Base-by-base conservation (phyloP, 2,329 filamentous ascomycete genomes). In the Pleurostoma richardsiae region DNA sequence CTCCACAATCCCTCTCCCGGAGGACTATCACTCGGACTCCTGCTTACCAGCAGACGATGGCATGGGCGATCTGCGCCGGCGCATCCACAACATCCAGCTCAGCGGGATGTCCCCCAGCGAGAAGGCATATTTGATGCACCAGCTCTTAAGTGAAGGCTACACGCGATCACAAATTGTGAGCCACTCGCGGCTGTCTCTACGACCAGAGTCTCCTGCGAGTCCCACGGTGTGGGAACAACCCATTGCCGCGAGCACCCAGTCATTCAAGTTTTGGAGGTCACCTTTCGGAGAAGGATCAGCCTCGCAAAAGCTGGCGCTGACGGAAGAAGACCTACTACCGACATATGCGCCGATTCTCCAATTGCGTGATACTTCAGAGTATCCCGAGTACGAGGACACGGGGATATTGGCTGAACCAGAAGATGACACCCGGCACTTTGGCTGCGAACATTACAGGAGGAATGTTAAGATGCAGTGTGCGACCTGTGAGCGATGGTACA, bases 401-500 rank as follows among this genome's bases (percentile, higher is more conserved):
- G 19, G 19, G 19, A 19, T 19, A 19, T 19, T 19, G 19, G 19
- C 19, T 19, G 19, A 19, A 19, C 19, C 19, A 11, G 53, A 55
- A 6, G 43, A 47, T 10, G 50, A 42, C 5, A 68, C 72, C 27
- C 72, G 68, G 3, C 70, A 74, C 30, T 69, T 96, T 4, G 94
- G 94, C 1, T 99, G 94, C 64, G 76, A 85, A 57, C 94, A 99
- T 67, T 99, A 99, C 65, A 89, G 88, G 60, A 83, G 94, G 53
- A 97, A 97, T 57, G 90, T 99, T 56, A 97, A 97, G 66, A 72
- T 97, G 31, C 91, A 99, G 68, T 99, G 94, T 65, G 89, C 82
- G 54, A 85, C 87, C 29, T 99, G 94, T 68, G 81, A 85, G 56
- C 85, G 80, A 58, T 99, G 94, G 94, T 95, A 96, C 60, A 88